Evolutionary conservation across 164 flowering plant species (phyloP), one percentile per base, ranked within the genome.

Genomic region (Liquidambar formosana): DNA sequence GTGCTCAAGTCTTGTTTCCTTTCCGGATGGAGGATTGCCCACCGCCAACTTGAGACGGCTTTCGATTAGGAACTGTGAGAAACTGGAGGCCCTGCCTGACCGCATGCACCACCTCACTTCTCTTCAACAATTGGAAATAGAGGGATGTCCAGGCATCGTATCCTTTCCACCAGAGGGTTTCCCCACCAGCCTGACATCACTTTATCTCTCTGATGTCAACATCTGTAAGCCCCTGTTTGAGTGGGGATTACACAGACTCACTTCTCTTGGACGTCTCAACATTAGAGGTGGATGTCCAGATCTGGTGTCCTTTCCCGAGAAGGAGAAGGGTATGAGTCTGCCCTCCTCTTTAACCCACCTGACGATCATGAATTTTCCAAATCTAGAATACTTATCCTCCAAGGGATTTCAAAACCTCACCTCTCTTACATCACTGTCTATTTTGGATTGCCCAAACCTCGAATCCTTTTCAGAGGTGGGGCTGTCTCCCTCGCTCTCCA

Each of bases 161-260:
- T 44, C 45, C 22, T 64, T 74, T 13, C 74, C 68, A 16, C 63
- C 57, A 49, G 49, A 63, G 16, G 60, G 68, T 12, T 61, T 76
- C 60, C 71, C 72, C 1, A 57, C 64, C 21, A 33, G 49, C 19
- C 60, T 76, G 10, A 68, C 28, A 25, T 2, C 19, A 5, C 64
- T 76, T 62, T 23, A 52, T 1, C 53, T 76, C 22, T 43, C n/a
- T 4, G 1, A 60, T 19, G 69, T 73, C 48, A 9, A 59, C 45
- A 44, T 26, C 13, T 70, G 72, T 47, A 64, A 56, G 63, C 64
- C 67, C 14, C 18, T 72, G 41, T 63, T 60, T 5, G 16, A 8
- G 8, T 19, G 43, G 28, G 60, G 46, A 13, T 13, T 76, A 48
- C 63, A 63, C 4, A 68, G 10, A 4, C 71, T 68, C 63, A 21